Base-by-base conservation (phyloP, 169 alveolate species). In the Eimeria maxima region DNA sequence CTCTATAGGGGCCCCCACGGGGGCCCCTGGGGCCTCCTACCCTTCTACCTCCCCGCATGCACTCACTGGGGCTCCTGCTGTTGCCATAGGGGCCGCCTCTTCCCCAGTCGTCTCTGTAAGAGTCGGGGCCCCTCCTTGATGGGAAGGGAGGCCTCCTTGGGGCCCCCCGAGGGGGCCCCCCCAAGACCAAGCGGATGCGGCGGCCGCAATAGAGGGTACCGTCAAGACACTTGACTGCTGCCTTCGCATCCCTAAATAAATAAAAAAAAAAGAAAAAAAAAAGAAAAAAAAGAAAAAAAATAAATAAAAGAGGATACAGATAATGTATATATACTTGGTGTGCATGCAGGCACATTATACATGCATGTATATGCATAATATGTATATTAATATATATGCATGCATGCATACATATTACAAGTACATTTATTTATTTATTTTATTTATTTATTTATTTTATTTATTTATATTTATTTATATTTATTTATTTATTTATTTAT, bases 141-240 rank as follows among this genome's bases (percentile, higher is more conserved):
- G 73, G 53, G 4, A 50, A 22, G 42, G 73, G 65, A 16, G 63
- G 29, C 63, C 63, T 24, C 33, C 63, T 57, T 29, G 87, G 87
- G 42, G 63, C 87, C 90, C 71, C 67, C 55, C 84, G 47, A 20
- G 89, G 89, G 89, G 42, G 44, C 67, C 89, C 89, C 89, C 6
- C 45, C 44, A 47, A 44, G 13, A 47, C 29, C 3, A 80, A 8
- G 29, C 89, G 89, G 42, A 80, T 80, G 20, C 89, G 89, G 22
- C 89, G 57, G 42, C 89, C 89, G 42, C 67, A 6, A 69, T 44
- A 80, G 60, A 80, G 55, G 27, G 89, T 80, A 24, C 89, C 89
- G 89, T 80, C 89, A 4, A 80, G 55, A 27, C 65, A 80, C 29
- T 16, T 50, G 6, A 24, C 89, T 27, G 89, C 89, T 42, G 89